These are phyloP conservation scores for Haematococcus sp. DNA, from an alignment of 139 green algal genomes.

Conservation along the genomic window DNA sequence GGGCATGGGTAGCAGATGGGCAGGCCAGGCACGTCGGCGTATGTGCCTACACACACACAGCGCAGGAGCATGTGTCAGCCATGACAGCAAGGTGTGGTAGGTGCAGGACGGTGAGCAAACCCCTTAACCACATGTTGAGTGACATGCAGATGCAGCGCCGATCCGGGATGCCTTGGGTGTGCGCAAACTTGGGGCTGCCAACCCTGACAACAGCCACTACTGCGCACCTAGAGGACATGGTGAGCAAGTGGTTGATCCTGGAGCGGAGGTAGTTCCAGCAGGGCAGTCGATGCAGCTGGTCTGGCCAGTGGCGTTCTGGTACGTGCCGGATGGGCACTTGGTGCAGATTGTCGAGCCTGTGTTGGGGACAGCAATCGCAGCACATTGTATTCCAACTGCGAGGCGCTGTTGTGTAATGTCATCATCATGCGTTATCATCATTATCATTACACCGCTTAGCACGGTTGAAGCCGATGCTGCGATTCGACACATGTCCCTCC, in stretches of 20 bases:
- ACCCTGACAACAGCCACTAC: too few species aligned
- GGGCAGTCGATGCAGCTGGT: background rate
- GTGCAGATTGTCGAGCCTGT: background rate
- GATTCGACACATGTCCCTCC: too few species aligned
- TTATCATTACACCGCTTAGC: too few species aligned
- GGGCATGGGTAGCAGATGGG: conserved; percentile 11
- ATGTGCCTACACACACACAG: background rate
- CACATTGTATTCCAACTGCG: background rate
- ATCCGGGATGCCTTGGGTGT: too few species aligned
- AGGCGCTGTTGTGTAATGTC: background rate
- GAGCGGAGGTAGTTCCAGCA: background rate
- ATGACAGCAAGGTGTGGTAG: too few species aligned
- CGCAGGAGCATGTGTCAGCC: background rate
- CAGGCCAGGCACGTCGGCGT: background rate
- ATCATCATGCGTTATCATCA: too few species aligned
- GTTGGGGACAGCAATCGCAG: background rate
- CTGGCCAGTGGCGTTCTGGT: background rate
- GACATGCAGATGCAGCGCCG: too few species aligned
- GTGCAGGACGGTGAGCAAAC: too few species aligned
- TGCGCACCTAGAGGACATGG: background rate
- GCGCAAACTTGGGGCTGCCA: too few species aligned
- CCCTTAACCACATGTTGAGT: too few species aligned
- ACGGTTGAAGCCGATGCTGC: too few species aligned
- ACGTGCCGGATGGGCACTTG: conserved; percentile 6
- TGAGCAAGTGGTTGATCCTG: background rate